Evolutionary conservation across 1,284 basidiomycete genomes (phyloP).

Genomic region (Ganoderma lingzhi): DNA sequence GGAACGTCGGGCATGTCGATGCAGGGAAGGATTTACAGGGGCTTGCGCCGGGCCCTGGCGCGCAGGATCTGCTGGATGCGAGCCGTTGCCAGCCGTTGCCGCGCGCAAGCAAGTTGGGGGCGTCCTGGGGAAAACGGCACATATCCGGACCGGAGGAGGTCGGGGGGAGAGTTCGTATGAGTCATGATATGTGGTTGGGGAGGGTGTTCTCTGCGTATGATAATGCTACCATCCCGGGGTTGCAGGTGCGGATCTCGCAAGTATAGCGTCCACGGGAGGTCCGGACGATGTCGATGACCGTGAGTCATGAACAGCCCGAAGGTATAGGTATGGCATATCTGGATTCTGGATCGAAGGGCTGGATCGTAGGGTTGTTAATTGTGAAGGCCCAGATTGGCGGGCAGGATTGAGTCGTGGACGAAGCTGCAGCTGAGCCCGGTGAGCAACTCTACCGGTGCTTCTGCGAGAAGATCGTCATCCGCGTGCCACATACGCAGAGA

Average conservation of each 20-base stretch:
- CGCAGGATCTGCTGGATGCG: neutral
- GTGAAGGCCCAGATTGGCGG: neutral
- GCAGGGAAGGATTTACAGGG: constrained; percentile 10
- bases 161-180: neutral
- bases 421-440: constrained; percentile 1
- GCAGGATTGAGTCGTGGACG: neutral
- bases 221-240: neutral
- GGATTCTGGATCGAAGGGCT: neutral
- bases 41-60: neutral
- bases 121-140: neutral
- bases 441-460: neutral
- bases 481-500: neutral
- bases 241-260: neutral
- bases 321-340: neutral
- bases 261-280: neutral
- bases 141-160: neutral
- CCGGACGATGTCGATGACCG: neutral
- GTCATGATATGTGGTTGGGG: neutral
- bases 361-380: neutral
- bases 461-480: constrained; percentile 2
- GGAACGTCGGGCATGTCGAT: constrained; percentile 9
- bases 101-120: no score
- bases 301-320: neutral
- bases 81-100: no score
- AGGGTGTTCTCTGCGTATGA: no score